Evolutionary conservation across 352 stramenopile genomes (phyloP).

Genomic region (Peronospora belbahrii): DNA sequence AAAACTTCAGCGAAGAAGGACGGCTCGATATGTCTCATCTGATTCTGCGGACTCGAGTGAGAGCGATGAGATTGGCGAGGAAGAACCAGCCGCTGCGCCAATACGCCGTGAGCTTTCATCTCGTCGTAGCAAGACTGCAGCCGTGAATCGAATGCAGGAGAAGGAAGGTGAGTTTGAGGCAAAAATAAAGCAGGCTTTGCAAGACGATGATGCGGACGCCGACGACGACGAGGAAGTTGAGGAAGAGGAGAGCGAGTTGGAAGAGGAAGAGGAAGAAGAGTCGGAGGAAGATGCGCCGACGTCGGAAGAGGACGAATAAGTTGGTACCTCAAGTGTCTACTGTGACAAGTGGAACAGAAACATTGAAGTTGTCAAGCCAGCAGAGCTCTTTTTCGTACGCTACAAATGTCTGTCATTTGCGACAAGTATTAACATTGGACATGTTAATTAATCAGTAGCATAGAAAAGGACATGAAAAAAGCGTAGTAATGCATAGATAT

Average conservation of each 20-base stretch:
- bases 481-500: too few species aligned
- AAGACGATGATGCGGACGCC: slow-evolving; percentile 36
- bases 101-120: slow-evolving; percentile 33
- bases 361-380: not conserved
- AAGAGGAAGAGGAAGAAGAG: slow-evolving; percentile 20
- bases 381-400: not conserved
- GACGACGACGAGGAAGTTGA: slow-evolving; percentile 25
- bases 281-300: slow-evolving; percentile 9
- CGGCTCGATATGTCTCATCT: slow-evolving; percentile 17
- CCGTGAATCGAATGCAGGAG: slow-evolving; percentile 50
- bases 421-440: slow-evolving; percentile 1
- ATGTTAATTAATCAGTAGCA: too few species aligned
- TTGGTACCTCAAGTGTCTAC: too few species aligned
- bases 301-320: slow-evolving; percentile 13
- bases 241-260: slow-evolving; percentile 23
- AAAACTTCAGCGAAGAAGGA: slow-evolving; percentile 22
- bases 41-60: slow-evolving; percentile 24
- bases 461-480: too few species aligned
- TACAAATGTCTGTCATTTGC: slow-evolving; percentile 1
- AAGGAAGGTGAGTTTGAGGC: slow-evolving; percentile 50
- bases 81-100: slow-evolving; percentile 6
- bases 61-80: slow-evolving; percentile 21
- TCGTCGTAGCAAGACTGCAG: slow-evolving; percentile 48
- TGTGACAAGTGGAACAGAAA: not conserved
- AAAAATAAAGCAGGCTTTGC: slow-evolving; percentile 46